Evolutionary conservation across 495 filamentous ascomycete species (phyloP), one percentile per base, ranked within the genome.

Genomic region (Tuber borchii): DNA sequence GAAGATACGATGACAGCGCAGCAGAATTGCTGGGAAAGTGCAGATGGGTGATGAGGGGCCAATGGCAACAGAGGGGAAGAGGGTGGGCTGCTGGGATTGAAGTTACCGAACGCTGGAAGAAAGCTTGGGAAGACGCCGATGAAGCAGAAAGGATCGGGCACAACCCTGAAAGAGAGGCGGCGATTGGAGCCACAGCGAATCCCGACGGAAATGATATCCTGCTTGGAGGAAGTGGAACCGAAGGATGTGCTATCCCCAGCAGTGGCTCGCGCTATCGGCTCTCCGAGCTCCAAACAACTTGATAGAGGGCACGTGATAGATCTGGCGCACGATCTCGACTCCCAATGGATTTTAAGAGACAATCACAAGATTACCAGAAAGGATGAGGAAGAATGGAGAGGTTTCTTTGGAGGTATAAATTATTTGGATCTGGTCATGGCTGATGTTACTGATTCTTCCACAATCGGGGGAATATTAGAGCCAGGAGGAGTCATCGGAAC

Each of bases 41-140:
- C 17, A 73, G 77, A 70, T 82, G 81, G 81, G 75, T 71, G 69
- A 82, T 82, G 71, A 68, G 81, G 74, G 77, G 75, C 71, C 73
- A 77, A 22, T 82, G 81, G 81, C 81, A 82, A 45, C 73, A 72
- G 34, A 56, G 51, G 42, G 81, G 81, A 48, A 73, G 81, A 48
- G 75, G 81, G 10, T 82, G 81, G 81, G 81, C 80, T 2, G 72
- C 76, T 45, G 81, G 80, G 6, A 75, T 76, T 43, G 74, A 78
- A 70, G 73, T 82, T 69, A 69, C 74, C 46, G 39, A 79, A 10
- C 40, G 69, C 16, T 73, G 77, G 70, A 80, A 75, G 56, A 76
- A 77, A 40, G 75, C 73, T 31, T 82, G 81, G 81, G 37, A 10
- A 43, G 44, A 71, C 17, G 77, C 70, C n/a, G 77, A 79, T 72